These are phyloP conservation scores for Phellopilus nigrolimitatus DNA, from an alignment of 1,284 basidiomycete species.

Conservation along the genomic window DNA sequence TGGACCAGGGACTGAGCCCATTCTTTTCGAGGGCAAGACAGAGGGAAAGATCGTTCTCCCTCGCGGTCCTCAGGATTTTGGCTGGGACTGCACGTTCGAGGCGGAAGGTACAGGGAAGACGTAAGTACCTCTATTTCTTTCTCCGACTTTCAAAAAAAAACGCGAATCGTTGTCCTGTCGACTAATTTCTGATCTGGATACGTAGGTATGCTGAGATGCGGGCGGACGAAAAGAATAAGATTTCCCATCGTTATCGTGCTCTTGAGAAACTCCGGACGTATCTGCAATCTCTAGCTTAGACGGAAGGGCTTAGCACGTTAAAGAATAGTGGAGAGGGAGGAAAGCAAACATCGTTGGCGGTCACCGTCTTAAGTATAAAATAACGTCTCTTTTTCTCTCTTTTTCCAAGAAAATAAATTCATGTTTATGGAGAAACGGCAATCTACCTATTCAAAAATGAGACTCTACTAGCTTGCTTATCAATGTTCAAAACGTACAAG, in stretches of 20 bases:
- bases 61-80: constrained; percentile 73
- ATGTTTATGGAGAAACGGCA: too few species aligned
- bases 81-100: constrained; percentile 92
- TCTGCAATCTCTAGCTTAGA: constrained; percentile 34
- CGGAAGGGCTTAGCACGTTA: background rate
- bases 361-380: background rate
- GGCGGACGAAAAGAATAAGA: constrained; percentile 76
- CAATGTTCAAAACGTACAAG: too few species aligned
- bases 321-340: background rate
- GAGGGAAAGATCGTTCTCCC: constrained; percentile 86
- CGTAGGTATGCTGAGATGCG: constrained; percentile 93
- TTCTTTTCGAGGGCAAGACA: constrained; percentile 91
- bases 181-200: background rate
- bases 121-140: constrained; percentile 39
- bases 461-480: too few species aligned
- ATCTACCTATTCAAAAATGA: too few species aligned
- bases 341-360: too few species aligned
- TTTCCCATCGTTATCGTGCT: constrained; percentile 89
- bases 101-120: constrained; percentile 72
- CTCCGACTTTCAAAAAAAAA: background rate
- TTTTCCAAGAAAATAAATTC: too few species aligned
- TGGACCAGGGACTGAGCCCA: constrained; percentile 73
- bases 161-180: constrained; percentile 16
- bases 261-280: constrained; percentile 76
- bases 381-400: too few species aligned